phyloP scores from a whole-genome alignment of 352 stramenopile species.

The Phytophthora nicotianae region DNA sequence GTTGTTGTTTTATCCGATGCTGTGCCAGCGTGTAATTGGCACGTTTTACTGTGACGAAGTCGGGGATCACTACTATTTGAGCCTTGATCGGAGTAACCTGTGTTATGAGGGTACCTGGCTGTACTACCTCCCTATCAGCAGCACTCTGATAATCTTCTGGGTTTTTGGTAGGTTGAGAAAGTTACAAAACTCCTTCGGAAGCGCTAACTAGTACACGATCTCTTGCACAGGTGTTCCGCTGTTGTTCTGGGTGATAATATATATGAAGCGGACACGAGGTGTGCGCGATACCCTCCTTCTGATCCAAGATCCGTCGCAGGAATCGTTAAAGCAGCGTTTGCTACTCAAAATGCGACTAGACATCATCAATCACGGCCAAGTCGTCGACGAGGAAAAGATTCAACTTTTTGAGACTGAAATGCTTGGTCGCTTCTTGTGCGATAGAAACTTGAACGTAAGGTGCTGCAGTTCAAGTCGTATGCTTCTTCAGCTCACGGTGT shows the following conservation, averaged over 20 bases:
- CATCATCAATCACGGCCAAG: conserved; percentile 41
- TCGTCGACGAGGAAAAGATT: conserved; percentile 55
- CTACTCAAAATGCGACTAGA: conserved; percentile 57
- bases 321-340: conserved; percentile 49
- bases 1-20: conserved; percentile 71
- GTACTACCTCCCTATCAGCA: conserved; percentile 59
- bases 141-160: conserved; percentile 56
- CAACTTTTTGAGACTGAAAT: conserved; percentile 56
- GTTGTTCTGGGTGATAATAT: conserved; percentile 75
- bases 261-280: conserved; percentile 50
- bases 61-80: conserved; percentile 64
- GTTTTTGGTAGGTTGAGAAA: conserved; percentile 66
- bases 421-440: conserved; percentile 58
- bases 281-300: conserved; percentile 59
- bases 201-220: no score
- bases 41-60: conserved; percentile 84
- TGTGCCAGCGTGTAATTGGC: conserved; percentile 70
- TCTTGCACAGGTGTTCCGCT: conserved; percentile 54
- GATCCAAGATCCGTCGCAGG: conserved; percentile 42
- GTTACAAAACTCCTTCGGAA: no score
- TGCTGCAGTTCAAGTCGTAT: neutral
- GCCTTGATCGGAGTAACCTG: conserved; percentile 55
- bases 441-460: conserved; percentile 55
- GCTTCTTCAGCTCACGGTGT: neutral
- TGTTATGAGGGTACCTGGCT: conserved; percentile 68